Base-by-base conservation (phyloP, 1,284 basidiomycete species). In the Pseudozyma tsukubaensis region DNA sequence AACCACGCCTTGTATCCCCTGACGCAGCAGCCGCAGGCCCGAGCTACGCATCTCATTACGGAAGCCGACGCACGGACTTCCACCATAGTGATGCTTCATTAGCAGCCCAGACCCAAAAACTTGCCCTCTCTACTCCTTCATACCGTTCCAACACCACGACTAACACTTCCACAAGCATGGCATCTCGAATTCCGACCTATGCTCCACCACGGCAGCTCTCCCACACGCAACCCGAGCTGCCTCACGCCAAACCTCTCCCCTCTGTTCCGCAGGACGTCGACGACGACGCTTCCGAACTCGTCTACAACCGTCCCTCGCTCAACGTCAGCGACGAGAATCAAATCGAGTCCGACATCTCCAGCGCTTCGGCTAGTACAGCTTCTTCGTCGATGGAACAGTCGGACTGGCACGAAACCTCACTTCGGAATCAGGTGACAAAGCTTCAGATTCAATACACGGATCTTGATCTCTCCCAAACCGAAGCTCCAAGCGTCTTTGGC, bases 401-500 rank as follows among this genome's bases (percentile, higher is more conserved):
- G 48, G 60, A 65, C 32, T 74, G 72, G 72, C 50, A 53, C 13
- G 66, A 74, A n/a, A 47, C 62, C 18, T 61, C 47, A 34, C 54
- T 74, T 24, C 58, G 61, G 35, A 66, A 59, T 9, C 72, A 74
- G 59, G 62, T 74, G 29, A 53, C 66, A 29, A 65, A 49, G 11
- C 66, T 74, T 16, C 42, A 55, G 29, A 59, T 74, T 11, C 55
- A 70, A 14, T 69, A 66, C 29, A 50, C 34, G 48, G 62, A 65
- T 36, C 14, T 57, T 14, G 62, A 74, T 19, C 56, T 65, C 14
- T 35, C 55, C 6, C 72, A 59, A 19, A 63, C 70, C 14, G 65
- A 68, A 21, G 42, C 59, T 9, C 72, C 72, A 1, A 74, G 72
- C 40, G 66, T 70, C 4, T 69, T 74, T 42, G 72, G 72, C 4